Conservation (phyloP, 2,329 filamentous ascomycete species). For the Sporothrix pallida region DNA sequence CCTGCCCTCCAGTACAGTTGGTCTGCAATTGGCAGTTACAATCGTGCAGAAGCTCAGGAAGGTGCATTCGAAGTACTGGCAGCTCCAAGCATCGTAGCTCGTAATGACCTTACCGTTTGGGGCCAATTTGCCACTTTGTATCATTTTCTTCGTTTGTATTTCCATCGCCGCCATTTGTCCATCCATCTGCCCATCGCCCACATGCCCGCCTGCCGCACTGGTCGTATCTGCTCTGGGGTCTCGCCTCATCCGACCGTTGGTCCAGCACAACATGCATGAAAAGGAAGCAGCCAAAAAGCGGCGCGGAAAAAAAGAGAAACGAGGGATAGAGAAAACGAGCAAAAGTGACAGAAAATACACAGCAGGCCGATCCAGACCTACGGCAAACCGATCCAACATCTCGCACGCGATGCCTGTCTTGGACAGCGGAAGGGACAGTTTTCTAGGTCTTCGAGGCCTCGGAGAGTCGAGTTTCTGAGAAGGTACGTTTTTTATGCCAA, state of each 20-base stretch:
- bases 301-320: neutral
- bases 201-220: slow-evolving; percentile 9
- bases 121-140: neutral
- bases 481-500: neutral
- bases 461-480: neutral
- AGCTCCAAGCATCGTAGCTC: neutral
- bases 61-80: neutral
- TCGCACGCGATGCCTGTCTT: neutral
- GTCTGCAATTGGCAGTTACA: slow-evolving; percentile 2
- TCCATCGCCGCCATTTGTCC: neutral
- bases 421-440: neutral
- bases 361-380: neutral
- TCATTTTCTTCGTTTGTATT: neutral
- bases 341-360: too few species aligned
- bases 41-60: neutral
- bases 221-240: neutral
- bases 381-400: neutral
- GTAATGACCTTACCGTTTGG: neutral
- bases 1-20: slow-evolving; percentile 1
- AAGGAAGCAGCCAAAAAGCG: neutral
- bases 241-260: neutral
- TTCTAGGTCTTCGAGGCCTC: neutral
- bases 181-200: neutral
- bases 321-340: too few species aligned
- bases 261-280: neutral